Percentiles rank a stretch among this genome's conserved stretches.
Conservation (phyloP, 495 filamentous ascomycete species). For the Chaetomium cochliodes region DNA sequence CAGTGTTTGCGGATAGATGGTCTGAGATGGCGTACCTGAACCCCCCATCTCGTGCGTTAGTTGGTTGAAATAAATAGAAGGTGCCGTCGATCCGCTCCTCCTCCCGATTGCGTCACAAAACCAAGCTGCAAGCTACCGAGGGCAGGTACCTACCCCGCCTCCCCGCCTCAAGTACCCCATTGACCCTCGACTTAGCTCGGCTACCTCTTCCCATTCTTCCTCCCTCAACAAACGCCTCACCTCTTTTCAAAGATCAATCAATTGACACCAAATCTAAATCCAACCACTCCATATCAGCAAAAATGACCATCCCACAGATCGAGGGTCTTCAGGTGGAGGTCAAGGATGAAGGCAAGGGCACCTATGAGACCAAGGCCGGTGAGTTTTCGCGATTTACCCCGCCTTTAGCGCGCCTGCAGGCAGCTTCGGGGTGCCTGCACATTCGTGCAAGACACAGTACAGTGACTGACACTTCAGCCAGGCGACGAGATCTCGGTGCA, state of each 20-base stretch:
- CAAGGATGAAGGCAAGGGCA: slow-evolving; percentile 26
- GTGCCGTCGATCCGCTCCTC: background rate
- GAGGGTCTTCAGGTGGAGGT: slow-evolving; percentile 34
- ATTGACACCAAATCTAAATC: slow-evolving; percentile 5
- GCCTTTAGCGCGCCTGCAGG: background rate
- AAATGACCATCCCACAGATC: slow-evolving; percentile 36
- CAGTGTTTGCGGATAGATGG: background rate
- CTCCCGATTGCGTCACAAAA: slow-evolving; percentile 22
- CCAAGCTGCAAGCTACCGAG: background rate
- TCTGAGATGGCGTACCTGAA: background rate
- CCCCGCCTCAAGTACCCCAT: slow-evolving; percentile 14
- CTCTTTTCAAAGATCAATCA: slow-evolving; percentile 14
- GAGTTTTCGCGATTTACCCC: slow-evolving; percentile 22
- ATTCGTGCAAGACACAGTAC: background rate
- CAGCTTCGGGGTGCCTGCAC: background rate
- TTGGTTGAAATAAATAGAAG: slow-evolving; percentile 1
- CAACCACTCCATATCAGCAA: slow-evolving; percentile 19
- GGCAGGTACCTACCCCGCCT: too few relatives aligned
- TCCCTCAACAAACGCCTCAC: slow-evolving; percentile 2
- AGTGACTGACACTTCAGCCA: slow-evolving; percentile 8
- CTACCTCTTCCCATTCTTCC: slow-evolving; percentile 15
- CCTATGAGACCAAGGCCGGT: slow-evolving; percentile 34
- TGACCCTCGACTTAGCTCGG: background rate
- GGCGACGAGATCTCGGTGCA: slow-evolving; percentile 37
- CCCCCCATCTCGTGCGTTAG: background rate